Conservation (phyloP, 2,329 filamentous ascomycete species). For the Diaporthe caulivora region DNA sequence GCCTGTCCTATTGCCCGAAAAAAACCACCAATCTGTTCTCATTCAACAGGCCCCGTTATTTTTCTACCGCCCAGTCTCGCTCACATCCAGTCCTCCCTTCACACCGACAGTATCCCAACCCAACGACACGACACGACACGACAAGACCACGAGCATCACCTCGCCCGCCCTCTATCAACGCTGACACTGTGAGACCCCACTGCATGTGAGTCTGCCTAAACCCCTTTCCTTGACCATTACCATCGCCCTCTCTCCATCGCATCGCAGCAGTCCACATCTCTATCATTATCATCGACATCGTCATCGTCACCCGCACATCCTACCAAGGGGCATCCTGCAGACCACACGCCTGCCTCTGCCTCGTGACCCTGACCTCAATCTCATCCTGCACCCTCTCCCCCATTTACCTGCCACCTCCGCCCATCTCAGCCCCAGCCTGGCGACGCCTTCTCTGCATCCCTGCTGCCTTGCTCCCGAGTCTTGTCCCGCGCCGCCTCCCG, state of each 20-base stretch:
- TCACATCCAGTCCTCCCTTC: conserved; percentile 38
- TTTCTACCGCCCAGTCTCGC: conserved; percentile 38
- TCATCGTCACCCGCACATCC: conserved; percentile 16
- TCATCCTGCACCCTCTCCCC: conserved; percentile 8
- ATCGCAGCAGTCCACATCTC: conserved; percentile 23
- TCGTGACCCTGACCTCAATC: conserved; percentile 20
- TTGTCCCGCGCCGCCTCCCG: conserved; percentile 26
- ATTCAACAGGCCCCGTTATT: conserved; percentile 39
- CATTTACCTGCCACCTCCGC: conserved; percentile 15
- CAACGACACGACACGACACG: conserved; percentile 37
- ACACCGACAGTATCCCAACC: conserved; percentile 39
- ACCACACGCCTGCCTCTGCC: conserved; percentile 20
- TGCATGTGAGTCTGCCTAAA: conserved; percentile 33
- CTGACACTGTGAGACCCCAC: conserved; percentile 37
- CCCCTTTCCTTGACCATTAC: conserved; percentile 19
- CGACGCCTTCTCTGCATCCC: conserved; percentile 29
- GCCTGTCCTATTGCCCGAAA: conserved; percentile 26
- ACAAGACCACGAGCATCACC: conserved; percentile 39
- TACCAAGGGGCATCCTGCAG: conserved; percentile 20
- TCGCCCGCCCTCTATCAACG: conserved; percentile 33
- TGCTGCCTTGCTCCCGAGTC: conserved; percentile 35
- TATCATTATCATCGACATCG: conserved; percentile 31
- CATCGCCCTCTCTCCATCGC: conserved; percentile 5
- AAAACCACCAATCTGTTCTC: conserved; percentile 39
- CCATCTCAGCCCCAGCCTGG: conserved; percentile 37